phyloP scores from a whole-genome alignment of 129 eudicot species.

The Flaveria trinervia region DNA sequence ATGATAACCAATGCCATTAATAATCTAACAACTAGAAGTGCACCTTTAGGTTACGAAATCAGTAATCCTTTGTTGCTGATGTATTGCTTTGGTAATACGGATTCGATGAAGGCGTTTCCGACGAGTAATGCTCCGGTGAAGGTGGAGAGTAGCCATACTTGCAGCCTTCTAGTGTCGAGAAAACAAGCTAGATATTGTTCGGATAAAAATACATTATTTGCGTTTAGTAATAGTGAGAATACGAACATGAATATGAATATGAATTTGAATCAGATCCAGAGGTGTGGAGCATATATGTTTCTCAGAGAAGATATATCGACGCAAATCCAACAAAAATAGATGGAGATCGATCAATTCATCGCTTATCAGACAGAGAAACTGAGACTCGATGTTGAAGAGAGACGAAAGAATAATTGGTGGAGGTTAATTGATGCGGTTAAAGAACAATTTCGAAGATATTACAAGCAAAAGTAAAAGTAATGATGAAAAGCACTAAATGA shows the following conservation, averaged over 20 bases:
- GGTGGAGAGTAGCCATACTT: constrained; percentile 37
- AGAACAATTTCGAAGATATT: constrained; percentile 53
- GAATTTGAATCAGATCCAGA: constrained; percentile 22
- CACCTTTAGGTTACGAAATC: constrained; percentile 8
- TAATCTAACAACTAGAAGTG: not conserved
- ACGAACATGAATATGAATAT: constrained; percentile 17
- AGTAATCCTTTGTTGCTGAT: constrained; percentile 3
- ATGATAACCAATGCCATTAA: constrained; percentile 27
- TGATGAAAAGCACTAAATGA: constrained; percentile 55
- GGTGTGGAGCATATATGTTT: constrained; percentile 21
- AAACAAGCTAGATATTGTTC: constrained; percentile 26
- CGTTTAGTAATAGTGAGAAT: constrained; percentile 19
- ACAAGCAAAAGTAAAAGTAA: constrained; percentile 65
- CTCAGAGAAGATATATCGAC: constrained; percentile 40
- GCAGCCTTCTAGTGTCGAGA: constrained; percentile 35
- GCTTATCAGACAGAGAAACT: constrained; percentile 72
- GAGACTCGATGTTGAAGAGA: constrained; percentile 60
- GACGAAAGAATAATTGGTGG: constrained; percentile 50
- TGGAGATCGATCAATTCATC: constrained; percentile 48
- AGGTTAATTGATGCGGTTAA: constrained; percentile 60
- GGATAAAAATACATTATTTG: constrained; percentile 4
- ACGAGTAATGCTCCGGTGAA: constrained; percentile 24
- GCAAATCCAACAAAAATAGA: constrained; percentile 53
- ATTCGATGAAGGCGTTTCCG: constrained; percentile 7
- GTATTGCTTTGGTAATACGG: constrained; percentile 32